Conservation (phyloP, 1,139 yeast species). For the Debaryomycetaceae sp. region DNA sequence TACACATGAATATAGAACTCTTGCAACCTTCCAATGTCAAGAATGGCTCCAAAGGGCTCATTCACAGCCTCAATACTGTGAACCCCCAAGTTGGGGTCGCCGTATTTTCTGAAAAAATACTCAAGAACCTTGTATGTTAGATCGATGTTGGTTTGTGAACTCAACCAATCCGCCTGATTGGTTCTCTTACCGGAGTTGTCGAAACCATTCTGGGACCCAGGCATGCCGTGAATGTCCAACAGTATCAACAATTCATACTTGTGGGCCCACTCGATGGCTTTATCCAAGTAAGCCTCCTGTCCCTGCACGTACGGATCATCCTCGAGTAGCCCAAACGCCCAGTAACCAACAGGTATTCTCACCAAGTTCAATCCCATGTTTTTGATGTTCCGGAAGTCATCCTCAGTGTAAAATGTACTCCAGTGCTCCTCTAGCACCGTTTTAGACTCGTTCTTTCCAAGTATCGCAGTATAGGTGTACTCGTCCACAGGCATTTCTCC, state of each 20-base stretch:
- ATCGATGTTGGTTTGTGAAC: conserved; percentile 11
- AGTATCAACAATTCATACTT: conserved; percentile 16
- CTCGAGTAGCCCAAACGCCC: conserved; percentile 20
- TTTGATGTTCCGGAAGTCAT: conserved; percentile 16
- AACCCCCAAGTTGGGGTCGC: conserved; percentile 6
- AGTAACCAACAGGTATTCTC: conserved; percentile 24
- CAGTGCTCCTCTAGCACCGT: conserved; percentile 16
- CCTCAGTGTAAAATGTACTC: conserved; percentile 17
- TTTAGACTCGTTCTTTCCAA: conserved; percentile 11
- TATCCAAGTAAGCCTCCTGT: conserved; percentile 20
- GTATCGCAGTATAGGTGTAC: conserved; percentile 11
- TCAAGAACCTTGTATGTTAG: conserved; percentile 15
- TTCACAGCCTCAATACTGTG: conserved; percentile 22
- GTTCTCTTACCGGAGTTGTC: conserved; percentile 23
- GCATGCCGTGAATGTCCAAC: conserved; percentile 25
- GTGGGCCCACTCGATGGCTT: conserved; percentile 20
- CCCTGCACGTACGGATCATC: conserved; percentile 23
- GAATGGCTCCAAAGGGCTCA: conserved; percentile 19
- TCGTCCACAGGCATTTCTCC: conserved; percentile 20
- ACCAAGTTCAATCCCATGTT: conserved; percentile 19
- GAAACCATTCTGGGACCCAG: conserved; percentile 29
- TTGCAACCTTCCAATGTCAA: conserved; percentile 13
- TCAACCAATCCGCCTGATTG: conserved; percentile 10
- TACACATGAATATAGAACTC: conserved; percentile 14
- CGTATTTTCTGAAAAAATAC: conserved; percentile 19